These are phyloP conservation scores for Yamadazyma mexicana DNA, from an alignment of 1,139 yeast genomes.

Conservation along the genomic window DNA sequence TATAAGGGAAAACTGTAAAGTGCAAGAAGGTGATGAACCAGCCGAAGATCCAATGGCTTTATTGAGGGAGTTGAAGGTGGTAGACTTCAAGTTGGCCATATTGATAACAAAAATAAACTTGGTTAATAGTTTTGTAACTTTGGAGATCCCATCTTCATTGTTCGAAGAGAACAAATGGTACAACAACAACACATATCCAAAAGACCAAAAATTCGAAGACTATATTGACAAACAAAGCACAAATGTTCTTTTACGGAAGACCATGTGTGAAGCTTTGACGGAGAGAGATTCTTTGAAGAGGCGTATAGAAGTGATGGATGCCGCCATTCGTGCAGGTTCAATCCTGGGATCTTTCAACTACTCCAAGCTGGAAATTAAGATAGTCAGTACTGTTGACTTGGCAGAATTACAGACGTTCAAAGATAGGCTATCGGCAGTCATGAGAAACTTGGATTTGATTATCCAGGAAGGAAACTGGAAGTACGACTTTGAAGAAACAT, in stretches of 20 bases:
- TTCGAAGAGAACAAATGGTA: conserved; percentile 6
- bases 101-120: conserved; percentile 14
- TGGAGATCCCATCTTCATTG: conserved; percentile 9
- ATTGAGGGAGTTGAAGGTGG: conserved; percentile 7
- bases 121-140: conserved; percentile 10
- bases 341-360: conserved; percentile 13
- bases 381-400: conserved; percentile 11
- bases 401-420: conserved; percentile 9
- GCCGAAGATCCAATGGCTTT: conserved; percentile 13
- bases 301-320: conserved; percentile 8
- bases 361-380: conserved; percentile 16
- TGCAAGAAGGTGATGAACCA: conserved; percentile 18
- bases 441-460: conserved; percentile 15
- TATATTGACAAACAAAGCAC: conserved; percentile 2
- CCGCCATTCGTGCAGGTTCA: conserved; percentile 7
- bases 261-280: conserved; percentile 17
- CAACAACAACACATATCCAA: conserved; percentile 1
- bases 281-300: conserved; percentile 15
- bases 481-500: conserved; percentile 11
- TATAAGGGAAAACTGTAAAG: conserved; percentile 13
- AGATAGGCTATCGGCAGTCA: conserved; percentile 10
- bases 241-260: conserved; percentile 6
- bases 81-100: conserved; percentile 11
- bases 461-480: conserved; percentile 19
- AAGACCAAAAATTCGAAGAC: background rate